Evolutionary conservation across 1,139 yeast genomes (phyloP).

Genomic region (Magnusiomyces tetraspermus): DNA sequence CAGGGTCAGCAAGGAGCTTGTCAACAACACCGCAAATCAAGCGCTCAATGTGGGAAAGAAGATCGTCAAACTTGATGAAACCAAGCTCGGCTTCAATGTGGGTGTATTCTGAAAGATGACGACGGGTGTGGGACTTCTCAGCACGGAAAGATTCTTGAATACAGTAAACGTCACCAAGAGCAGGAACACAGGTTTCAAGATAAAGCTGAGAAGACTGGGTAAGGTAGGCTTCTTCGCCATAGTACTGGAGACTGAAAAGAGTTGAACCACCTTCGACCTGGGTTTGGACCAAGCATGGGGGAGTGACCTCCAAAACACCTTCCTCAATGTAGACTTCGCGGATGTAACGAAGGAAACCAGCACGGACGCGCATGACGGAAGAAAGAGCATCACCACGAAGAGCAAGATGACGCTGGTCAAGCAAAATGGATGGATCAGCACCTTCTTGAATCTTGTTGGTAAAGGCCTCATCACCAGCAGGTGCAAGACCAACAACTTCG

Average conservation of each 20-base stretch:
- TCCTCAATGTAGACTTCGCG: constrained; percentile 73
- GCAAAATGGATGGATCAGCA: constrained; percentile 83
- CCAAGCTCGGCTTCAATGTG: constrained; percentile 93
- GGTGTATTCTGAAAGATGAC: constrained; percentile 95
- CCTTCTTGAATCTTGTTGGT: constrained; percentile 88
- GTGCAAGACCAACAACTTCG: constrained; percentile 84
- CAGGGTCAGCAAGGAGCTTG: constrained; percentile 77
- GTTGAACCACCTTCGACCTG: constrained; percentile 99
- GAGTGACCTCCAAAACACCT: constrained; percentile 81
- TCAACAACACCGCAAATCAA: constrained; percentile 61
- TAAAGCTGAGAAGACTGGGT: constrained; percentile 97
- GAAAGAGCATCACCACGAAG: constrained; percentile 92
- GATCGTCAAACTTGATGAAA: constrained; percentile 76
- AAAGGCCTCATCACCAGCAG: constrained; percentile 91
- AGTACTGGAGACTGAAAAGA: constrained; percentile 83
- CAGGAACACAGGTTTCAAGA: constrained; percentile 91
- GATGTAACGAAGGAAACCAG: constrained; percentile 60
- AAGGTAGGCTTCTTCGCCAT: constrained; percentile 92
- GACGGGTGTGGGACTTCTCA: constrained; percentile 96
- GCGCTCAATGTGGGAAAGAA: constrained; percentile 75
- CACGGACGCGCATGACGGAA: constrained; percentile 94
- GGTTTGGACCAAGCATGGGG: constrained; percentile 99
- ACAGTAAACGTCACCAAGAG: constrained; percentile 94
- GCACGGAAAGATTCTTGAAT: constrained; percentile 99
- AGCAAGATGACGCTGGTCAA: constrained; percentile 92